Base-by-base conservation (phyloP, 1,284 basidiomycete species). In the Boletus putidus region DNA sequence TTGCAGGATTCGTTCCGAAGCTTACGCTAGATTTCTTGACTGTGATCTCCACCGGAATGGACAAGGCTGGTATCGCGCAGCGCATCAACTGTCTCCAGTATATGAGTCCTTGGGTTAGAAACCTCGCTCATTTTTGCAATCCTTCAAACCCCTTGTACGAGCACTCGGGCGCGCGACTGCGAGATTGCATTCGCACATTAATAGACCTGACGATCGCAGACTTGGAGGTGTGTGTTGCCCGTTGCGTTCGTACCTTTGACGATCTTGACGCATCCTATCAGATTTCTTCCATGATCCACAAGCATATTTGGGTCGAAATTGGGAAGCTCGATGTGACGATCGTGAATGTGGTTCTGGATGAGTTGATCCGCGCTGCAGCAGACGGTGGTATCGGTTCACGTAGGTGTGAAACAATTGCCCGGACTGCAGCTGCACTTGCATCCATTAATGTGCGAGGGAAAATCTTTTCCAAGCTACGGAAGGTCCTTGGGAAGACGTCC, bases 11-110 rank as follows among this genome's bases (percentile, higher is more conserved):
- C 65, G 85, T 84, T 11, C 91, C 93, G 14, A 84, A 92, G 33
- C 77, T 95, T 46, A 94, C 93, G 0, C 78, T 96, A 23, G 92
- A 95, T 72, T 92, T 96, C 75, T 78, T 96, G 56, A 85, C 86
- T 23, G 93, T 95, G 74, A 89, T 94, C 50, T 84, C 85, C 31
- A 79, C 83, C 6, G 80, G 83, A 29, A 82, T 91, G 72, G 81
- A 85, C 57, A 85, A 84, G 69, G 72, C 77, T 9, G 72, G 72
- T 3, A 61, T 70, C 27, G 75, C 82, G 2, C 86, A 87, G 57
- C 85, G 87, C 55, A 83, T 91, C 31, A 83, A 82, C 54, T 92
- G 87, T 66, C 72, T 94, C 21, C 85, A 89, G 60, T 94, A 94
- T 68, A 81, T 95, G 77, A 83, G 82, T 46, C 92, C 94, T 4